Conservation (phyloP, 2,329 filamentous ascomycete species). For the Plenodomus tracheiphilus region DNA sequence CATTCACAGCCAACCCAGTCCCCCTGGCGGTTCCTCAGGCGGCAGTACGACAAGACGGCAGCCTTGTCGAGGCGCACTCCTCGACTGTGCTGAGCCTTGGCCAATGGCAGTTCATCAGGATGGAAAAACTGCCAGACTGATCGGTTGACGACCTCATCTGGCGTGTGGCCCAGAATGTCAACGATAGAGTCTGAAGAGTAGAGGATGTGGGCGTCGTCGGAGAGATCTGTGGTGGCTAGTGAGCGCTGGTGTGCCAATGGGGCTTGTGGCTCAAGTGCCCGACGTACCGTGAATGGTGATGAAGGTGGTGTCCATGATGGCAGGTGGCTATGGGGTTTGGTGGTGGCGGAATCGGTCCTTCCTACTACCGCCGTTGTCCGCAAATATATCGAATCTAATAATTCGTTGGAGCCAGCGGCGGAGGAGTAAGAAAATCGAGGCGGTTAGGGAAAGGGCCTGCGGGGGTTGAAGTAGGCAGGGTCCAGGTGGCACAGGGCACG, state of each 20-base stretch:
- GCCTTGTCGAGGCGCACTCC: conserved; percentile 81
- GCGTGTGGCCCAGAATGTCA: conserved; percentile 79
- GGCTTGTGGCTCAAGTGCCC: conserved; percentile 40
- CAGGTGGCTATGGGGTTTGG: conserved; percentile 2
- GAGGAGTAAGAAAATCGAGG: conserved; percentile 15
- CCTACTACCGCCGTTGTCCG: conserved; percentile 32
- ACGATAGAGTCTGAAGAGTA: conserved; percentile 83
- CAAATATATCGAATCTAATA: conserved; percentile 42
- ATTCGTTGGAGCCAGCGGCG: conserved; percentile 39
- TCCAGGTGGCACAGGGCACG: conserved; percentile 25
- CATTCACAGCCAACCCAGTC: conserved; percentile 81
- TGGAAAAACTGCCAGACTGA: conserved; percentile 89
- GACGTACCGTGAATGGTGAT: conserved; percentile 91
- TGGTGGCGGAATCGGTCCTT: conserved; percentile 1
- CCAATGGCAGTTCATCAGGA: conserved; percentile 76
- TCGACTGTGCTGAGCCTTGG: conserved; percentile 70
- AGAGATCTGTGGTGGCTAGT: conserved; percentile 62
- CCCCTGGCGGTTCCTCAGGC: conserved; percentile 68
- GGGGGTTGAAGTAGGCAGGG: conserved; percentile 25
- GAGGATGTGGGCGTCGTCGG: conserved; percentile 74
- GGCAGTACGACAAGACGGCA: conserved; percentile 79
- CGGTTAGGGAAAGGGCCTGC: conserved; percentile 12
- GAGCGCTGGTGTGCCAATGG: conserved; percentile 10
- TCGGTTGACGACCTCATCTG: conserved; percentile 73
- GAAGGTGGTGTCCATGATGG: conserved; percentile 73